phyloP scores from a whole-genome alignment of 1,139 yeast genomes.

The Zygoascus hellenicus region DNA sequence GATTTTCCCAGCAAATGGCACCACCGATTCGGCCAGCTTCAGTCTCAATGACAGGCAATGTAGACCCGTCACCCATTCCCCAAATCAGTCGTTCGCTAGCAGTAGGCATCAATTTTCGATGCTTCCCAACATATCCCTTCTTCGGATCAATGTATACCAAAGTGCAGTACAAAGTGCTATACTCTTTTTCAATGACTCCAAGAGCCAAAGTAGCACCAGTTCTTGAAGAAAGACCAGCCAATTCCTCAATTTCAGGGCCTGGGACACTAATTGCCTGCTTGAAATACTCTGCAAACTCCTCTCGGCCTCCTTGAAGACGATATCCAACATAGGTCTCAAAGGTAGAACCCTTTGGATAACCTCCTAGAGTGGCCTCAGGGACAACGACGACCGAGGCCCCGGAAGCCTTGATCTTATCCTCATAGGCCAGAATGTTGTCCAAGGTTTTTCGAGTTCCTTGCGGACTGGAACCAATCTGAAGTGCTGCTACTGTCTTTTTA shows the following conservation, averaged over 20 bases:
- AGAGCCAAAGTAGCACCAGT: slow-evolving; percentile 41
- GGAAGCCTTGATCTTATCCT: slow-evolving; percentile 29
- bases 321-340: slow-evolving; percentile 40
- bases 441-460: slow-evolving; percentile 35
- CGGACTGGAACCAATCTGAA: slow-evolving; percentile 33
- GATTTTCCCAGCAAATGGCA: slow-evolving; percentile 42
- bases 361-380: slow-evolving; percentile 41
- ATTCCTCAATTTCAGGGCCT: slow-evolving; percentile 29
- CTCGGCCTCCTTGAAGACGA: slow-evolving; percentile 37
- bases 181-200: slow-evolving; percentile 35
- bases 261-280: slow-evolving; percentile 32
- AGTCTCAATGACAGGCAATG: slow-evolving; percentile 31
- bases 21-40: slow-evolving; percentile 37
- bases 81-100: slow-evolving; percentile 39
- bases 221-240: slow-evolving; percentile 2
- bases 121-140: slow-evolving; percentile 36
- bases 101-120: slow-evolving; percentile 39
- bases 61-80: slow-evolving; percentile 42
- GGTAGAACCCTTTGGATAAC: slow-evolving; percentile 39
- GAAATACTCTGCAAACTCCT: slow-evolving; percentile 34
- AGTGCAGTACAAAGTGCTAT: slow-evolving; percentile 36
- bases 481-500: slow-evolving; percentile 32
- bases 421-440: slow-evolving; percentile 35
- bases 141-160: slow-evolving; percentile 35
- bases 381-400: slow-evolving; percentile 36